phyloP scores from a whole-genome alignment of 331 rosid genomes.

The Malus hybrid region DNA sequence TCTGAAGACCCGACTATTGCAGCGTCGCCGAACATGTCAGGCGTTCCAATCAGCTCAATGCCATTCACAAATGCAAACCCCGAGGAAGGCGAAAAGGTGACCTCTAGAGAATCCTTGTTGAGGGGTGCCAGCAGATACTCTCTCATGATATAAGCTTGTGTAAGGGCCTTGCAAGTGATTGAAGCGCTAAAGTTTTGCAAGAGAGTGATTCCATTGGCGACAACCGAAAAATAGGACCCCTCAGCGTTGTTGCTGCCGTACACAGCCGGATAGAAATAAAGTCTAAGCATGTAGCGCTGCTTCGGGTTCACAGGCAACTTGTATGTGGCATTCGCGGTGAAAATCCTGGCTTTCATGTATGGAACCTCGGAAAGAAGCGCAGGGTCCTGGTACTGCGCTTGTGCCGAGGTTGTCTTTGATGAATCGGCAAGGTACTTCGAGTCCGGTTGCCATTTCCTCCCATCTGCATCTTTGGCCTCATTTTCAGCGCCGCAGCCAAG shows the following conservation, averaged over 20 bases:
- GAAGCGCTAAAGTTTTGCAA: constrained; percentile 66
- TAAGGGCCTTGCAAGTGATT: constrained; percentile 53
- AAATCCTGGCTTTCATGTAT: constrained; percentile 71
- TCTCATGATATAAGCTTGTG: constrained; percentile 63
- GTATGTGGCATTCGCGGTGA: constrained; percentile 50
- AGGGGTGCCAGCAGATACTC: constrained; percentile 63
- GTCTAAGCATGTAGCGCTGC: constrained; percentile 67
- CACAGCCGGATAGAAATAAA: constrained; percentile 74
- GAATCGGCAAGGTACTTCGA: constrained; percentile 27
- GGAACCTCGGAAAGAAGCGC: constrained; percentile 56
- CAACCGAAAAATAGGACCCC: constrained; percentile 50
- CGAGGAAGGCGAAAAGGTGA: constrained; percentile 48
- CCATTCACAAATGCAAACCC: constrained; percentile 82
- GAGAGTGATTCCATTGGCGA: constrained; percentile 53
- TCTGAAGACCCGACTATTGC: constrained; percentile 24
- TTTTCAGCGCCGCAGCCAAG: constrained; percentile 53
- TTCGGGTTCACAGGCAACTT: constrained; percentile 37
- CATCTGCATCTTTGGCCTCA: constrained; percentile 41
- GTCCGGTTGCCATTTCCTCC: constrained; percentile 68
- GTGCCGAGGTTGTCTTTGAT: constrained; percentile 23
- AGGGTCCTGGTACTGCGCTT: constrained; percentile 75
- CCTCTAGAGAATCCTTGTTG: constrained; percentile 26
- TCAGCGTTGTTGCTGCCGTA: constrained; percentile 36
- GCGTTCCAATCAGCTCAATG: constrained; percentile 45
- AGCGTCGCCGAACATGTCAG: constrained; percentile 41